Conservation (phyloP, 208 protist species). For the Leishmania tropica region DNA sequence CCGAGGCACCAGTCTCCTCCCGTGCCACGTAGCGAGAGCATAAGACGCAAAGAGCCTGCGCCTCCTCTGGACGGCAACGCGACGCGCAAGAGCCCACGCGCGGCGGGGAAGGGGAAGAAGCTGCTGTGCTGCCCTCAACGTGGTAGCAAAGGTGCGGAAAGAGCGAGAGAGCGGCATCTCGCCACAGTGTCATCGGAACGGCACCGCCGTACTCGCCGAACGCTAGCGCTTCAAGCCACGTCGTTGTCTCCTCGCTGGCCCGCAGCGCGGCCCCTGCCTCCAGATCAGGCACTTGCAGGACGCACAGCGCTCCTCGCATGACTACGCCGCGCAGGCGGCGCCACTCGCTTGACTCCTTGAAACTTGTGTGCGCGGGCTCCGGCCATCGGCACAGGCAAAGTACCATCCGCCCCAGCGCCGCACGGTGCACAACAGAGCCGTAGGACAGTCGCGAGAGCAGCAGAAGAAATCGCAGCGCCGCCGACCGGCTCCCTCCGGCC, state of each 20-base stretch:
- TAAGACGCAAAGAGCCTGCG: constrained; percentile 32
- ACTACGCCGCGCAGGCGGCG: constrained; percentile 60
- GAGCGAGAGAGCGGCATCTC: constrained; percentile 23
- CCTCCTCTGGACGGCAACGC: constrained; percentile 4
- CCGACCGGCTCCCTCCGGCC: neutral
- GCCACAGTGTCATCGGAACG: constrained; percentile 54
- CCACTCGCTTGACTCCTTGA: constrained; percentile 40
- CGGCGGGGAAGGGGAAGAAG: neutral
- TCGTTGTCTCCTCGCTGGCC: neutral
- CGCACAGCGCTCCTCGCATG: constrained; percentile 32
- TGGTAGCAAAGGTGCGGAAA: constrained; percentile 1
- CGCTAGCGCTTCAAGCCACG: constrained; percentile 51
- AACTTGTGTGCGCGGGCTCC: constrained; percentile 3
- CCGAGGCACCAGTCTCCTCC: neutral
- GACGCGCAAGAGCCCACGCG: neutral
- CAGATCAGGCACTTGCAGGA: constrained; percentile 25
- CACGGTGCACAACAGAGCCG: constrained; percentile 17
- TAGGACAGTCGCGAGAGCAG: constrained; percentile 55
- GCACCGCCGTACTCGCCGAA: constrained; percentile 38
- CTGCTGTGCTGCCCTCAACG: neutral
- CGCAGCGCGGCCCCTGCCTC: neutral
- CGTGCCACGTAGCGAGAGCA: constrained; percentile 15
- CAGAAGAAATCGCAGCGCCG: neutral
- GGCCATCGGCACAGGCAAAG: constrained; percentile 18
- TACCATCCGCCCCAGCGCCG: constrained; percentile 15